Base-by-base conservation (phyloP, 2,329 filamentous ascomycete genomes). In the Aspergillus pseudonomiae region DNA sequence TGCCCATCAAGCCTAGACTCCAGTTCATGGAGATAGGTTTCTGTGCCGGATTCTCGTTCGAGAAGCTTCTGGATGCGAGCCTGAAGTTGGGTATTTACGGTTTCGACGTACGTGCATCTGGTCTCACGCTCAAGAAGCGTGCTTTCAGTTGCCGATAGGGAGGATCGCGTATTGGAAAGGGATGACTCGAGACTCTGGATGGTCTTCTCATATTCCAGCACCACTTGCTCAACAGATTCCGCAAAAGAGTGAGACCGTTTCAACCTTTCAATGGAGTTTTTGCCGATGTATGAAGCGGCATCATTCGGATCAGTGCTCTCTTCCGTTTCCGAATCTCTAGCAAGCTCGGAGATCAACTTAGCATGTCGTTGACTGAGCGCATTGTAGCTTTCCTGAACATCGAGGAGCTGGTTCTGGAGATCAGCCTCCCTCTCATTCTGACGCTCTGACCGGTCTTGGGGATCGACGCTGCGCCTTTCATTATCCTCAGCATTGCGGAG, bases 161-260 rank as follows among this genome's bases (percentile, higher is more conserved):
- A 93, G 39, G 91, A 85, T 62, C 95, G 88, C 1, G 95, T 98
- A 73, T 89, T 95, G 0, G 94, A 94, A 16, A 99, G 86, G 1
- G 94, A 97, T 57, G 93, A 89, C 78, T 99, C 95, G 19, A 99
- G 85, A 59, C 88, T 91, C 76, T 98, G 94, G 57, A 99, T 99
- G 0, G 96, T 99, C 84, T 96, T 98, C 77, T 99, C 96, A 75
- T 99, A 99, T 79, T 99, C 95, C 56, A 98, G 82, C 3, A 99
- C 93, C 26, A 99, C 93, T 74, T 96, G 92, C 73, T 99, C 95
- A 24, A 99, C 94, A 32, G 94, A 94, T 75, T 96, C 91, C 1
- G 94, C 94, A 75, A 99, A 98, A 0, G 92, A 96, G 75, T 96
- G 97, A 21, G 96, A 99, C 46, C 95, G 89, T 75, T 97, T 96